A percentile compares a stretch with the other conserved stretches of the same genome.
Evolutionary conservation across 2,329 filamentous ascomycete species (phyloP).

Genomic region (Fusarium longipes): DNA sequence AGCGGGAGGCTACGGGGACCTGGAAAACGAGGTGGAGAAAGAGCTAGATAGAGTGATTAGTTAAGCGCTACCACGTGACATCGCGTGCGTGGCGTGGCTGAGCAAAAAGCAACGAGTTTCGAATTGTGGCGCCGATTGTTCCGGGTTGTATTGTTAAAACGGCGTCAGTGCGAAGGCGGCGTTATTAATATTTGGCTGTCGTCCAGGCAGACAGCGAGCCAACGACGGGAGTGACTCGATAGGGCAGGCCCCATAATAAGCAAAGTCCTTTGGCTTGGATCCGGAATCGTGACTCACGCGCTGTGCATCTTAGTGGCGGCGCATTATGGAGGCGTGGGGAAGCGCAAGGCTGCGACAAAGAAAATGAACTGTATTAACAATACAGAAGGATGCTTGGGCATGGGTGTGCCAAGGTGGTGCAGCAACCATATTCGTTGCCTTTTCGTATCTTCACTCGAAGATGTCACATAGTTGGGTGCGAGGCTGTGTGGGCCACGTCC

Average conservation of each 20-base stretch:
- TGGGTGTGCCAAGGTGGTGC: background rate
- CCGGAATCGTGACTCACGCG: slow-evolving; percentile 42
- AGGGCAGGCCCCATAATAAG: slow-evolving; percentile 23
- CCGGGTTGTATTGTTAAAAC: slow-evolving; percentile 28
- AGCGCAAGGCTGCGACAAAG: slow-evolving; percentile 45
- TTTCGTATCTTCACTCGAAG: slow-evolving; percentile 35
- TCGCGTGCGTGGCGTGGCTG: slow-evolving; percentile 41
- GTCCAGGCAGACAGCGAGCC: slow-evolving; percentile 40
- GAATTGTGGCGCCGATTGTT: slow-evolving; percentile 41
- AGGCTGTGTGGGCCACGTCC: slow-evolving; percentile 31
- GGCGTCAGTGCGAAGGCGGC: slow-evolving; percentile 22
- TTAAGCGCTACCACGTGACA: slow-evolving; percentile 48
- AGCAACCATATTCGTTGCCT: slow-evolving; percentile 5
- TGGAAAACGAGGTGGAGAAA: slow-evolving; percentile 30
- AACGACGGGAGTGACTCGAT: slow-evolving; percentile 39
- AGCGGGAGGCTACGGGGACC: slow-evolving; percentile 43
- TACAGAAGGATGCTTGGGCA: slow-evolving; percentile 7
- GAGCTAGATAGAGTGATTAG: slow-evolving; percentile 46
- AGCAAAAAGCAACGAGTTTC: slow-evolving; percentile 15
- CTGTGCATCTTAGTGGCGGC: slow-evolving; percentile 38
- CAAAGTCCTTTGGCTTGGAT: slow-evolving; percentile 31
- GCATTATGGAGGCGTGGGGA: slow-evolving; percentile 37
- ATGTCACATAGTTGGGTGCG: slow-evolving; percentile 16
- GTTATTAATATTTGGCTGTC: slow-evolving; percentile 44
- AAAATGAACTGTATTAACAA: slow-evolving; percentile 40